Evolutionary conservation across 129 eudicot genomes (phyloP), one percentile per base, ranked within the genome.

Genomic region (Daucus carota): DNA sequence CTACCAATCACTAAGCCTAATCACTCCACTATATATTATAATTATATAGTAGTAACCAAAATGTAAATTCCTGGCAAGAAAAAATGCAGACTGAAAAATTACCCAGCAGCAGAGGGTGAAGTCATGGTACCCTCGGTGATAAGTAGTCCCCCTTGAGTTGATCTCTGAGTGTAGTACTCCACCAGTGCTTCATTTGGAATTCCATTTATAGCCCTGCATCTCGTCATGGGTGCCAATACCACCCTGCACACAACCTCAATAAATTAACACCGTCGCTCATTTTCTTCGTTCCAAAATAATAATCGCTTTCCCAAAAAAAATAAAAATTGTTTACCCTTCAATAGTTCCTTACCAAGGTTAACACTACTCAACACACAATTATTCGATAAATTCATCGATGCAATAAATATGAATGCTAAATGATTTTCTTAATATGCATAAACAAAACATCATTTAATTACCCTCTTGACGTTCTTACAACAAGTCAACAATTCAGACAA

Each of bases 201-300:
- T 17, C 80, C 79, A 54, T 87, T 84, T 60, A 87, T 33, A 41
- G 97, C 98, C 83, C 98, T 83, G 82, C 98, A 93, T 80, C 98
- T 86, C 3, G 98, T 93, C 98, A 91, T 93, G 28, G 98, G 98
- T 70, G 97, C 98, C 57, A 93, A 83, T 52, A 93, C 98, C 87
- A 93, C 98, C 84, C 98, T 93, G 52, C 76, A 76, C 32, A 46
- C 0, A 36, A 40, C 48, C 63, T 0, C 63, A 40, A 47, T 41
- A 43, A 17, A 3, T 8, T 15, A 38, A 78, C 70, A 8, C 17
- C 48, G 67, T 69, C 68, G 48, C 8, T n/a, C n/a, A n/a, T n/a
- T n/a, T n/a, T n/a, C n/a, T n/a, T n/a, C n/a, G n/a, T n/a, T n/a
- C n/a, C n/a, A n/a, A n/a, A n/a, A n/a, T n/a, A n/a, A n/a, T n/a